Evolutionary conservation across 306 rosid genomes (phyloP).

Genomic region (Prunus fruticosa): DNA sequence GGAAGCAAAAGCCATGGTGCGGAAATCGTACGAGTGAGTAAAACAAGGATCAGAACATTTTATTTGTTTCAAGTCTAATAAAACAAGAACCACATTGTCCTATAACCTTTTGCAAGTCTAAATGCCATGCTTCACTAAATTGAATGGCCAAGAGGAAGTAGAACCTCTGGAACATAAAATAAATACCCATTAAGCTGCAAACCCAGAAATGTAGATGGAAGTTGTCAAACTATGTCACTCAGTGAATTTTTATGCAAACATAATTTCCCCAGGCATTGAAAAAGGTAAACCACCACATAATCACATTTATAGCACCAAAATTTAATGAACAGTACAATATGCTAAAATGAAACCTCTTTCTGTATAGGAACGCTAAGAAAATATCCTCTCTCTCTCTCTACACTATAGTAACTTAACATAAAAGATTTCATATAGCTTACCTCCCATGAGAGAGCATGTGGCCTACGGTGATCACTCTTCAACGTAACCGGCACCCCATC

Average conservation of each 20-base stretch:
- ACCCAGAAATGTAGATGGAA: not conserved
- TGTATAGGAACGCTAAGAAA: not conserved
- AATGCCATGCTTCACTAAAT: not conserved
- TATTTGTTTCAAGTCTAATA: not conserved
- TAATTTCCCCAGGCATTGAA: not conserved
- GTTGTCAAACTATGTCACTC: not conserved
- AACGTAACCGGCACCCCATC: slow-evolving; percentile 70
- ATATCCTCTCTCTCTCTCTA: not conserved
- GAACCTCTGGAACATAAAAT: not conserved
- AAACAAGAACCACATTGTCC: not conserved
- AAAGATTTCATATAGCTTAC: slow-evolving; percentile 35
- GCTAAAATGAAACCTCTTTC: not conserved
- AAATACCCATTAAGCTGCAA: not conserved
- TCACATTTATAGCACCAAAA: not conserved
- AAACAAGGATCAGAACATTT: not conserved
- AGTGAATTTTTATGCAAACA: not conserved
- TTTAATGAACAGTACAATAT: not conserved
- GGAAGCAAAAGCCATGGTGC: not conserved
- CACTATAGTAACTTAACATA: not conserved
- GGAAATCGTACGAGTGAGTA: not conserved
- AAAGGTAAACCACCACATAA: not conserved
- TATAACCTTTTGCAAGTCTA: not conserved
- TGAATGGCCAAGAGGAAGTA: too few relatives aligned
- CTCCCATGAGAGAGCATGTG: slow-evolving; percentile 99
- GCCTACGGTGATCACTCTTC: slow-evolving; percentile 93